phyloP scores from a whole-genome alignment of 139 green algal genomes.

The Nannochloris sp. region DNA sequence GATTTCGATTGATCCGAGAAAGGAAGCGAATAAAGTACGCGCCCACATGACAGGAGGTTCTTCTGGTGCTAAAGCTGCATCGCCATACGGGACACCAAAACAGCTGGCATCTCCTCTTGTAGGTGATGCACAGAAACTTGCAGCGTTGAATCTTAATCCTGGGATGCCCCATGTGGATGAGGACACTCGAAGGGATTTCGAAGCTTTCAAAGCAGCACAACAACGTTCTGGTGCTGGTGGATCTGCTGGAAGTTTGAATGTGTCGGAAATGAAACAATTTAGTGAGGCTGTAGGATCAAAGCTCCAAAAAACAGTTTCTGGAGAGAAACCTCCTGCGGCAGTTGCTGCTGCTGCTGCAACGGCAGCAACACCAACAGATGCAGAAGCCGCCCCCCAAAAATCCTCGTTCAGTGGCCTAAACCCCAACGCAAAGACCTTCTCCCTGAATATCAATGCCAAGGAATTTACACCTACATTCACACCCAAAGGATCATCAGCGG shows the following conservation, averaged over 20 bases:
- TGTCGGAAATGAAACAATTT: constrained; percentile 23
- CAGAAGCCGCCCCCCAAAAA: neutral
- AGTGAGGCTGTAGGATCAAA: constrained; percentile 17
- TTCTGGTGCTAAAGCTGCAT: constrained; percentile 17
- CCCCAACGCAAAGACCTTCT: constrained; percentile 46
- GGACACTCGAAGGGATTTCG: constrained; percentile 25
- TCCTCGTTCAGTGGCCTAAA: constrained; percentile 22
- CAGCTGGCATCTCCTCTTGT: constrained; percentile 30
- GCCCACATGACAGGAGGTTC: constrained; percentile 15
- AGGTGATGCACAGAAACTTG: constrained; percentile 30
- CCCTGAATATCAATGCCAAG: constrained; percentile 43
- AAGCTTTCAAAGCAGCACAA: constrained; percentile 28
- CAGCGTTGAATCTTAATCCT: constrained; percentile 40
- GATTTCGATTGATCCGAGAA: constrained; percentile 20
- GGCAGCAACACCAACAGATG: neutral
- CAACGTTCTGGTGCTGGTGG: neutral
- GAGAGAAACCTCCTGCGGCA: neutral
- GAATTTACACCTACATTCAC: constrained; percentile 26
- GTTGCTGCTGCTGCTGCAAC: neutral
- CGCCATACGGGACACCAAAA: constrained; percentile 46
- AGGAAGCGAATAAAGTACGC: constrained; percentile 30
- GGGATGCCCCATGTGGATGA: constrained; percentile 22
- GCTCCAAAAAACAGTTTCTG: constrained; percentile 12
- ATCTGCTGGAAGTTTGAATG: neutral
- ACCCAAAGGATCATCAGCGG: neutral